Base-by-base conservation (phyloP, 2,329 filamentous ascomycete genomes). In the Mycosphaerella arachidis region DNA sequence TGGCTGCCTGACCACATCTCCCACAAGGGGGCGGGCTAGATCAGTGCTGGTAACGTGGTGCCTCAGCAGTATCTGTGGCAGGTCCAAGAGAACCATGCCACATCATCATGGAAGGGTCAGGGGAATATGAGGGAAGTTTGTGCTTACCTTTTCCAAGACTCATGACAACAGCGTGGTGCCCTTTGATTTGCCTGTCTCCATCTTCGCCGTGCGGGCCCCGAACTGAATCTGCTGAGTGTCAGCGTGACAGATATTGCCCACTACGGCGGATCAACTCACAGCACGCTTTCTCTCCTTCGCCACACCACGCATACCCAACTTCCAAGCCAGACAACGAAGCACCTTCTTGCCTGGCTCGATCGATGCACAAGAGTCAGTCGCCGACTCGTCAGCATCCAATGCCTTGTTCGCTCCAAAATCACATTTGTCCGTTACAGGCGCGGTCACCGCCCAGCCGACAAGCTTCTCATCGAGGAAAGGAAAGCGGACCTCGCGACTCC, bases 281-380 rank as follows among this genome's bases (percentile, higher is more conserved):
- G 93, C 93, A 70, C 92, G 82, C 77, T 99, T 99, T 81, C 94
- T 96, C 75, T 97, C 92, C n/a, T 78, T 77, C 4, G 93, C 87
- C 1, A 92, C 90, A 6, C 75, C 77, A 1, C 73, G 73, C 84
- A 97, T 87, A 3, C 87, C 89, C 37, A 97, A 75, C 31, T 85
- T 82, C 73, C 86, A 83, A 0, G 92, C 91, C 24, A 96, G 76
- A 24, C 96, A 79, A 24, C 94, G 83, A 55, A 99, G 76, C 0
- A 92, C 81, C 69, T 89, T 86, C 76, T 99, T 99, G 16, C 86
- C 91, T 0, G 90, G 83, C 66, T 96, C 91, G 6, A 93, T 78
- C 13, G 74, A 70, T 16, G 57, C 60, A 40, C 64, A 62, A 13
- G 52, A 55, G n/a, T 45, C 24, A 16, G 10, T n/a, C 6, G 8